Base-by-base conservation (phyloP, 2,329 filamentous ascomycete species). In the Aspergillus sp. region DNA sequence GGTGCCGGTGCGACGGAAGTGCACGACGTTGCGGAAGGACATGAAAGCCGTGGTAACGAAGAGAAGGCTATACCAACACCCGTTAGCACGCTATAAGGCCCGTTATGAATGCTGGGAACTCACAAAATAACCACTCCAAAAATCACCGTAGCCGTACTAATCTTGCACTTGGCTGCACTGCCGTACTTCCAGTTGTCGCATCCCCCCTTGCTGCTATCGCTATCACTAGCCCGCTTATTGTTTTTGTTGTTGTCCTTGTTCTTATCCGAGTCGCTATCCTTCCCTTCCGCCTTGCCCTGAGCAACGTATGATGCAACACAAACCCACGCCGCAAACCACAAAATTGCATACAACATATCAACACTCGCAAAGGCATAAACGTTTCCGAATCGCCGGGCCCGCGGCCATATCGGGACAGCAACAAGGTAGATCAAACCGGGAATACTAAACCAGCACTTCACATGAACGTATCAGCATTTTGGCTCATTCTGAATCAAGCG, bases 291-390 rank as follows among this genome's bases (percentile, higher is more conserved):
- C 53, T 80, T 77, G 6, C 79, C 79, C n/a, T 71, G 56, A 4
- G 71, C 67, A 23, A 82, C 79, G 65, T 80, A 84, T 12, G 73
- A 70, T 12, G 78, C 78, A 4, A 82, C 70, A 35, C 74, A 70
- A 12, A 79, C 69, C 69, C 80, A 80, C 4, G 80, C 80, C 4
- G 73, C 71, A 58, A 83, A 79, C 80, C 80, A 84, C 35, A 83
- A 61, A 7, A 83, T 60, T 4, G 73, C 63, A 57, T 74, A 81
- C 20, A 82, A 57, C 12, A 71, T 62, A 56, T 84, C 81, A 48
- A 83, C 61, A 2, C 70, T 66, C 7, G 77, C 75, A 59, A 82
- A 81, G 45, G 78, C 80, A 58, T 82, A 82, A 33, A 78, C 75
- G 56, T 81, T 82, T 48, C 77, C 76, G 58, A 83, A 80, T 45